These are phyloP conservation scores for Hydnomerulius pinastri DNA, from an alignment of 768 basidiomycete genomes.

Conservation along the genomic window DNA sequence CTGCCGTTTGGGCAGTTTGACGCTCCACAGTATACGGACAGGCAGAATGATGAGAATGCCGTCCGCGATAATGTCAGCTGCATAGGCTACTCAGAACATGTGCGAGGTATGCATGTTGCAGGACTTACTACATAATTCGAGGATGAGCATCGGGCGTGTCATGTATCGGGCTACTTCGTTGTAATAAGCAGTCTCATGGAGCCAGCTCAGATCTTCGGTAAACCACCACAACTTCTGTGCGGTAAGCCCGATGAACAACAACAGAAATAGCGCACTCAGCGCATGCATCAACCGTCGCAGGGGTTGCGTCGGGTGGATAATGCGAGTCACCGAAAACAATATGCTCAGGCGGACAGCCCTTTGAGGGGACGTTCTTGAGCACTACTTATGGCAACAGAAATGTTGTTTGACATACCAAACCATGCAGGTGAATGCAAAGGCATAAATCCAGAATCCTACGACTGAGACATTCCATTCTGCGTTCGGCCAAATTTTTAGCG, in stretches of 20 bases:
- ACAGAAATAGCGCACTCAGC: slow-evolving; percentile 8
- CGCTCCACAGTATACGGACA: too few species aligned
- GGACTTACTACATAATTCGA: slow-evolving; percentile 18
- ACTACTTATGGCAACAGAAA: neutral
- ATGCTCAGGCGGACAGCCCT: slow-evolving; percentile 26
- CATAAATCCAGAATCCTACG: slow-evolving; percentile 18
- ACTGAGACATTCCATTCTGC: too few species aligned
- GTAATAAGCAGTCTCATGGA: slow-evolving; percentile 1
- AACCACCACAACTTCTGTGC: slow-evolving; percentile 14
- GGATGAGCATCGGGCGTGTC: slow-evolving; percentile 7
- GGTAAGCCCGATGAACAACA: slow-evolving; percentile 8
- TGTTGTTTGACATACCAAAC: slow-evolving; percentile 16
- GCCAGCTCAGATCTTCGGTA: slow-evolving; percentile 7
- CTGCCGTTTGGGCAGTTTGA: too few species aligned
- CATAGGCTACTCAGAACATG: too few species aligned
- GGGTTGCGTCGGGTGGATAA: slow-evolving; percentile 12
- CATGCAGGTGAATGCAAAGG: slow-evolving; percentile 1
- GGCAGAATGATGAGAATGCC: too few species aligned
- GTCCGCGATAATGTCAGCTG: too few species aligned
- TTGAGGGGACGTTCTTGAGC: neutral
- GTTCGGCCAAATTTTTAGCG: too few species aligned
- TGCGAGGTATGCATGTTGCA: too few species aligned
- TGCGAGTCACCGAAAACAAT: slow-evolving; percentile 21
- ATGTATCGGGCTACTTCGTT: neutral
- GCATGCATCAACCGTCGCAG: slow-evolving; percentile 10